phyloP scores from a whole-genome alignment of 805 yeast species.

The Ascoidea rubescens region DNA sequence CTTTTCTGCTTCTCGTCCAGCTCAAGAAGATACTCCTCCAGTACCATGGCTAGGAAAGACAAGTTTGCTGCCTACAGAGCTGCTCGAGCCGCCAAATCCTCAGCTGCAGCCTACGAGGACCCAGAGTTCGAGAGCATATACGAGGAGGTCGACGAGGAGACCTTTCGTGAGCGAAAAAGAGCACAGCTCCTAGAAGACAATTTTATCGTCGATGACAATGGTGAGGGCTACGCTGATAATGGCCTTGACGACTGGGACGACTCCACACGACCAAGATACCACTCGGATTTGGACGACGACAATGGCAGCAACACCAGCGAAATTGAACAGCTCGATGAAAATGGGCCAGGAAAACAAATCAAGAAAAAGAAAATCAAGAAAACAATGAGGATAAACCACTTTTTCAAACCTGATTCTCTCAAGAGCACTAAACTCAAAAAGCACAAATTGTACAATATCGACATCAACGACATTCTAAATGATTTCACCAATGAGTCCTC shows the following conservation, averaged over 20 bases:
- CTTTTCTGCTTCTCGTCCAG: too few relatives aligned
- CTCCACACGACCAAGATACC: slow-evolving; percentile 31
- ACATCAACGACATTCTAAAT: slow-evolving; percentile 57
- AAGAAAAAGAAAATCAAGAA: slow-evolving; percentile 19
- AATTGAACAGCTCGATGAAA: slow-evolving; percentile 14
- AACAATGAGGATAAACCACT: slow-evolving; percentile 36
- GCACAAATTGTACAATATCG: slow-evolving; percentile 30
- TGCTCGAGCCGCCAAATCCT: slow-evolving; percentile 46
- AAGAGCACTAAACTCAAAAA: slow-evolving; percentile 9
- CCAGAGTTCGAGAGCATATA: slow-evolving; percentile 48
- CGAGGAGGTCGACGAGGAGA: slow-evolving; percentile 77
- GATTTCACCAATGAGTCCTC: slow-evolving; percentile 27
- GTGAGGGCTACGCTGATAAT: slow-evolving; percentile 86
- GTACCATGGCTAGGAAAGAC: slow-evolving; percentile 22
- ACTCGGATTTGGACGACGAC: slow-evolving; percentile 41
- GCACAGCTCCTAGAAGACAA: slow-evolving; percentile 78
- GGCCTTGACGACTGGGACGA: slow-evolving; percentile 87
- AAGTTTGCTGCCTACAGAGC: slow-evolving; percentile 50
- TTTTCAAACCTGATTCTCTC: slow-evolving; percentile 29
- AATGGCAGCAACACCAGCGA: slow-evolving; percentile 13
- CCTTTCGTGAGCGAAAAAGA: slow-evolving; percentile 63
- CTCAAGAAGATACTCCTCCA: too few relatives aligned
- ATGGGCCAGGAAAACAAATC: slow-evolving; percentile 5
- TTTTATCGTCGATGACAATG: slow-evolving; percentile 88
- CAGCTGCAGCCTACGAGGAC: slow-evolving; percentile 30